Conservation (phyloP, 2,329 filamentous ascomycete species). For the Xylaria sp. region DNA sequence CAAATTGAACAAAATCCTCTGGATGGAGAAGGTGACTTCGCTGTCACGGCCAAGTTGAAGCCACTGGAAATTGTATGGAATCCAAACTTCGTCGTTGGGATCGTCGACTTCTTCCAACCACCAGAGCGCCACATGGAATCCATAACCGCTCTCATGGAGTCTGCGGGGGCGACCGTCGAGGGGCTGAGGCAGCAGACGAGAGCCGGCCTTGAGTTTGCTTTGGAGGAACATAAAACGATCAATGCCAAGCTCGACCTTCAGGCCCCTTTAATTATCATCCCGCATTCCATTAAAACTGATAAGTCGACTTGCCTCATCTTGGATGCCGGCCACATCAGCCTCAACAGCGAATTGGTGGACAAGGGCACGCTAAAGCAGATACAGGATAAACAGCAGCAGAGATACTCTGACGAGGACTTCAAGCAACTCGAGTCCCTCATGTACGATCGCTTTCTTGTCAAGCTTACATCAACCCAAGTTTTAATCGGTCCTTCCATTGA, state of each 20-base stretch:
- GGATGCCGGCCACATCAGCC: constrained; percentile 94
- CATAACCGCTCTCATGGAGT: constrained; percentile 94
- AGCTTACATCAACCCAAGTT: constrained; percentile 93
- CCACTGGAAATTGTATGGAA: constrained; percentile 99
- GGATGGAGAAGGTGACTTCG: constrained; percentile 90
- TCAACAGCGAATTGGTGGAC: constrained; percentile 94
- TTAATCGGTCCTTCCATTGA: constrained; percentile 94
- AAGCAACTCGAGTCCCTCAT: constrained; percentile 89
- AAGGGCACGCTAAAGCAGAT: constrained; percentile 89
- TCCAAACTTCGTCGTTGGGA: constrained; percentile 88
- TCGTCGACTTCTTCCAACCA: constrained; percentile 95
- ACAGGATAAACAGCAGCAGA: constrained; percentile 87
- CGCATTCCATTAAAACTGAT: constrained; percentile 86
- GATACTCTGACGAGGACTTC: constrained; percentile 90
- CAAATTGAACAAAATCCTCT: constrained; percentile 95
- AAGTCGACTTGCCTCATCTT: constrained; percentile 90
- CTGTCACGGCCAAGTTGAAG: constrained; percentile 89
- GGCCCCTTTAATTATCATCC: constrained; percentile 94
- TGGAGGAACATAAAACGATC: constrained; percentile 98
- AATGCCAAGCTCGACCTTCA: constrained; percentile 96
- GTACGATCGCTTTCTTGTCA: constrained; percentile 97
- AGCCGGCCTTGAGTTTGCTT: constrained; percentile 92
- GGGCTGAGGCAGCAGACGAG: constrained; percentile 94
- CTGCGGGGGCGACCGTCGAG: constrained; percentile 93
- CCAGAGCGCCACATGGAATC: constrained; percentile 99